A percentile compares a stretch with the other conserved stretches of the same genome.
These are phyloP conservation scores for Perkinsus chesapeaki DNA, from an alignment of 169 alveolate genomes.

Conservation along the genomic window DNA sequence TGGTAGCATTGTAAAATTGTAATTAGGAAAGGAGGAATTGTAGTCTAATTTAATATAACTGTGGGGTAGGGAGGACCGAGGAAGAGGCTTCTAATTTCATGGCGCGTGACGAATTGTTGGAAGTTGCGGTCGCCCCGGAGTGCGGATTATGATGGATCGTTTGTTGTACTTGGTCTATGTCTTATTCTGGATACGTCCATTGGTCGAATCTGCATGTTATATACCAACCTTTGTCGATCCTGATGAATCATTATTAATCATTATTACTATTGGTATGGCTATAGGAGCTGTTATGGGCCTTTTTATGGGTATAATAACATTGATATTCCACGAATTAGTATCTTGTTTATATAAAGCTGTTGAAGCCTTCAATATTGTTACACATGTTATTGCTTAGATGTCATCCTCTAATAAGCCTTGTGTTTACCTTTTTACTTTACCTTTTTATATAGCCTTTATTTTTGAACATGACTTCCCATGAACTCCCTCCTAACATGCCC, in stretches of 20 bases:
- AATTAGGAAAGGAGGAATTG: no score
- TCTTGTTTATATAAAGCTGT: not conserved
- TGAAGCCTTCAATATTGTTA: not conserved
- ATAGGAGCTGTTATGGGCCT: not conserved
- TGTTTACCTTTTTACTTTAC: not conserved
- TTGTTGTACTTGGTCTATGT: no score
- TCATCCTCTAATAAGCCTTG: not conserved
- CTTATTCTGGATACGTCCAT: no score
- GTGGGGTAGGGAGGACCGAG: no score
- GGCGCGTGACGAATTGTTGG: no score
- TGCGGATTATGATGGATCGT: no score
- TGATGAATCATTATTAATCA: not conserved
- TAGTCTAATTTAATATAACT: no score
- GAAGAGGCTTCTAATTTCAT: no score
- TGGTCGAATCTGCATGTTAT: no score
- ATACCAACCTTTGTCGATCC: not conserved
- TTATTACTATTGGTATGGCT: not conserved
- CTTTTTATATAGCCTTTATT: not conserved
- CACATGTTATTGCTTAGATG: no score
- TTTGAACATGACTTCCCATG: not conserved
- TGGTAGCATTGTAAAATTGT: no score
- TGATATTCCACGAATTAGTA: not conserved
- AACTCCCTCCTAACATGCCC: not conserved
- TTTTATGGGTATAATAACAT: not conserved
- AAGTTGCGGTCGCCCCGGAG: no score